A percentile compares a stretch with the other conserved stretches of the same genome.
phyloP scores from a whole-genome alignment of 352 stramenopile species.

The Saprolegnia parasitica region DNA sequence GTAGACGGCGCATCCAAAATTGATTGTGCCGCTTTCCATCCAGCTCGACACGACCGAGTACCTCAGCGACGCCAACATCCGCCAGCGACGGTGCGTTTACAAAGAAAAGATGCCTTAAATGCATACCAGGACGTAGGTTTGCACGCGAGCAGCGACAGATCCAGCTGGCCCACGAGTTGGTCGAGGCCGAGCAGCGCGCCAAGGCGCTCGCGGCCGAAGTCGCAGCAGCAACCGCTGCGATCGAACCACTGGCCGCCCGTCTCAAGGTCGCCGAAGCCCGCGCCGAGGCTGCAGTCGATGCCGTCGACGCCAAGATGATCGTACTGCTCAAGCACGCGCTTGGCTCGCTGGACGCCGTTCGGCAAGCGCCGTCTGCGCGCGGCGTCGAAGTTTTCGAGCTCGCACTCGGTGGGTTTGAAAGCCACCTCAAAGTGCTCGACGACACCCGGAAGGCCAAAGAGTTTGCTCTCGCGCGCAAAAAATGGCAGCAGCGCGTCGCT shows the following conservation, averaged over 20 bases:
- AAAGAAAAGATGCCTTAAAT: background rate
- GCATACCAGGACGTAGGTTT: conserved; percentile 22
- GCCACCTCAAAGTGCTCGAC: background rate
- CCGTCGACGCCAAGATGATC: background rate
- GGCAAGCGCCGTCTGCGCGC: background rate
- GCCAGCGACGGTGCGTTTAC: conserved; percentile 20
- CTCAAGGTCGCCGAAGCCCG: background rate
- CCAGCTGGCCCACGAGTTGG: background rate
- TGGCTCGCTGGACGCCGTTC: background rate
- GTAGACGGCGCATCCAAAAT: conserved; percentile 16
- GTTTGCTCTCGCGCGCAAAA: conserved; percentile 1
- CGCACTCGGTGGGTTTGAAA: background rate
- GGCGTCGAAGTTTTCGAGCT: background rate
- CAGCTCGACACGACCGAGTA: conserved; percentile 26
- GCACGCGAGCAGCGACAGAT: conserved; percentile 22
- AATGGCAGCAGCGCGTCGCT: background rate
- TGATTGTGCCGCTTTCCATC: background rate
- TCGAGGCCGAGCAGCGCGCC: background rate
- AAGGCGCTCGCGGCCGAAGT: background rate
- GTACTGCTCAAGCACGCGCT: background rate
- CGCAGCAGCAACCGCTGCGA: background rate
- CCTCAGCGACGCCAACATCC: conserved; percentile 24
- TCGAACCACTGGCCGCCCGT: background rate
- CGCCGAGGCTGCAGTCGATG: background rate
- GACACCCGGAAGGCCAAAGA: background rate